These are phyloP conservation scores for Cytospora leucostoma DNA, from an alignment of 2,329 filamentous ascomycete species.

Conservation along the genomic window DNA sequence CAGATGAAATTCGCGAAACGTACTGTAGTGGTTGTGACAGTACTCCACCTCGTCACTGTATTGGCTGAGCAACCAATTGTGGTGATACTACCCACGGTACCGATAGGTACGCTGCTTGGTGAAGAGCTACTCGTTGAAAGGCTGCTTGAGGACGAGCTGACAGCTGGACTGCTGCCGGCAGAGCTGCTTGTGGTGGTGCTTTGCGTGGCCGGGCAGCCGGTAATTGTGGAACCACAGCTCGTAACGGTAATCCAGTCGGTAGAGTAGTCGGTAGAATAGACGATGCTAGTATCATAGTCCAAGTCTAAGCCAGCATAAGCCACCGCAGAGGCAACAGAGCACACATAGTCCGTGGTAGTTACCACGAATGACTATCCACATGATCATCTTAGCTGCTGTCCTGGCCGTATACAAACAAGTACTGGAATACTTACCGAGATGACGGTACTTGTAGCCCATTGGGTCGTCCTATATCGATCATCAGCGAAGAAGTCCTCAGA, in stretches of 20 bases:
- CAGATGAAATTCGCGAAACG: neutral
- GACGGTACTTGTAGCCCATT: slow-evolving; percentile 12
- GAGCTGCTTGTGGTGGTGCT: neutral
- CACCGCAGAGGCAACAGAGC: slow-evolving; percentile 12
- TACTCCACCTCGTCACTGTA: slow-evolving; percentile 17
- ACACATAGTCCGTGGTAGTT: slow-evolving; percentile 13
- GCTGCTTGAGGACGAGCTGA: neutral
- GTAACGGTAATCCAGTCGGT: neutral
- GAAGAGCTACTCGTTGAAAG: neutral
- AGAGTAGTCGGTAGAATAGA: neutral
- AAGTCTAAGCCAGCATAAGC: neutral
- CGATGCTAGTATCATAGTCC: neutral
- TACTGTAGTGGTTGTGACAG: slow-evolving; percentile 14
- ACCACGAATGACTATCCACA: slow-evolving; percentile 2
- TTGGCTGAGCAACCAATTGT: slow-evolving; percentile 13
- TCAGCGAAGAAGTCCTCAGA: neutral
- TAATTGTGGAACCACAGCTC: slow-evolving; percentile 13
- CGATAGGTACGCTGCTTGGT: neutral
- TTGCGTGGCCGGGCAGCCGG: slow-evolving; percentile 4
- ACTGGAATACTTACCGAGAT: slow-evolving; percentile 7
- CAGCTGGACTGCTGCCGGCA: neutral
- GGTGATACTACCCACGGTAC: neutral
- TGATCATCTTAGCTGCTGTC: neutral
- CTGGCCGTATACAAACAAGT: too few species aligned
- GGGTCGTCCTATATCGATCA: slow-evolving; percentile 10